Percentiles rank a stretch among this genome's conserved stretches.
Evolutionary conservation across 2,329 filamentous ascomycete species (phyloP).

Genomic region (Pseudohalonectria lignicola): DNA sequence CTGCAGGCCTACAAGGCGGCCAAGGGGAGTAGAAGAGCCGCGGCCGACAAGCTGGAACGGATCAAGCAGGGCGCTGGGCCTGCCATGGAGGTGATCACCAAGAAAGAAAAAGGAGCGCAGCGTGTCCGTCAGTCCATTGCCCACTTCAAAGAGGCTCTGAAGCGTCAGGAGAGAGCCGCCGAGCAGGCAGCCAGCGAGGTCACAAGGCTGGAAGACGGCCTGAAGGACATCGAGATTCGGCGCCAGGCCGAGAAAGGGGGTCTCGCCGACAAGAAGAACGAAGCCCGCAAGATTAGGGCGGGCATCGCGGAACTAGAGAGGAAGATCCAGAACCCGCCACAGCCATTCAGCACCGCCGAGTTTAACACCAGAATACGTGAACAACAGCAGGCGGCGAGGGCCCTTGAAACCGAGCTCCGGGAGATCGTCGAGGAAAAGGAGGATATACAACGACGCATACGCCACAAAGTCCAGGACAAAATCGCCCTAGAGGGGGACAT

Average conservation of each 20-base stretch:
- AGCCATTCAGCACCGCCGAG: constrained; percentile 55
- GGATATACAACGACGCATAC: constrained; percentile 6
- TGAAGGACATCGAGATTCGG: constrained; percentile 37
- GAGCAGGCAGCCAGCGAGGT: constrained; percentile 30
- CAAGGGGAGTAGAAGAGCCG: constrained; percentile 42
- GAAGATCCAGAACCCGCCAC: constrained; percentile 48
- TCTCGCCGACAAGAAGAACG: constrained; percentile 37
- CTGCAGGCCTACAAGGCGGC: constrained; percentile 34
- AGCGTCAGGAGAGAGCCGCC: constrained; percentile 39
- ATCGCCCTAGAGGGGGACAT: constrained; percentile 24
- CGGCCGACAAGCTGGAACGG: constrained; percentile 43
- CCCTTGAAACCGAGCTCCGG: constrained; percentile 32
- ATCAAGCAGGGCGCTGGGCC: constrained; percentile 54
- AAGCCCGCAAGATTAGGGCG: constrained; percentile 36
- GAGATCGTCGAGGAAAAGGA: constrained; percentile 16
- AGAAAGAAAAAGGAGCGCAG: constrained; percentile 59
- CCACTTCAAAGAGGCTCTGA: constrained; percentile 42
- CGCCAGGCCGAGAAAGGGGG: constrained; percentile 39
- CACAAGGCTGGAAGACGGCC: constrained; percentile 22
- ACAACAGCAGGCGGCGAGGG: constrained; percentile 44
- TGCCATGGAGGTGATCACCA: constrained; percentile 54
- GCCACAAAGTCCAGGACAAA: no score
- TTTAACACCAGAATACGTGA: constrained; percentile 64
- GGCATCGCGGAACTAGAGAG: constrained; percentile 54
- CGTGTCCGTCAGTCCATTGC: no score